Conservation (phyloP, 2,329 filamentous ascomycete genomes). For the Paecilomyces sp. region DNA sequence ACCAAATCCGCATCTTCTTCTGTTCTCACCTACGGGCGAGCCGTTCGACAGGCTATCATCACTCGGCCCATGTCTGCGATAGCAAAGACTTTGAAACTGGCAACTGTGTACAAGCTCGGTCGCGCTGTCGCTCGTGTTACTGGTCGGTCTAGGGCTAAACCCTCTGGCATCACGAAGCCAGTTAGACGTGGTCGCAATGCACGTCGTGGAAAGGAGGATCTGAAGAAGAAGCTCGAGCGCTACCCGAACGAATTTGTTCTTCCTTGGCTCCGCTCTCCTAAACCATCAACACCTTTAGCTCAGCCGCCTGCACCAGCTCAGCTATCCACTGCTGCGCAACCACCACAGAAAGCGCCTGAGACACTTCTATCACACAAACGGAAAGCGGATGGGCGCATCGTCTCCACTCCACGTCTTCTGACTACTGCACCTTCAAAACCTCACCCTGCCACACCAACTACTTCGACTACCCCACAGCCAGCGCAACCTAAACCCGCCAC, state of each 20-base stretch:
- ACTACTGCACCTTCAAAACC: neutral
- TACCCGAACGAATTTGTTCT: neutral
- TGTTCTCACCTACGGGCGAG: neutral
- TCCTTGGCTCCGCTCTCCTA: neutral
- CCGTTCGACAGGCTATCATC: neutral
- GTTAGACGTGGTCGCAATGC: neutral
- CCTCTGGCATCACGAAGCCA: neutral
- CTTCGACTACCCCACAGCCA: neutral
- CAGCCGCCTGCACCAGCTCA: neutral
- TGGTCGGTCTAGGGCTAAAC: neutral
- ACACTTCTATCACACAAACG: neutral
- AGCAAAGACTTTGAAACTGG: neutral
- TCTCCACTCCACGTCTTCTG: neutral
- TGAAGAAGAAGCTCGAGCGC: neutral
- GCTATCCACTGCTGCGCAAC: neutral
- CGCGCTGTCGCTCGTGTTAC: neutral
- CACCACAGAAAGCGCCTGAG: neutral
- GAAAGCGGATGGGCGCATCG: neutral
- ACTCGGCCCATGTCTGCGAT: neutral
- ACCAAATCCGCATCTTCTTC: neutral
- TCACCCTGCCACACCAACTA: neutral
- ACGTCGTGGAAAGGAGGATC: neutral
- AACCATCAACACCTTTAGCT: neutral
- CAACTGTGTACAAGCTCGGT: neutral
- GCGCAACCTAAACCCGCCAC: neutral